Percentiles rank a stretch among this genome's conserved stretches.
These are phyloP conservation scores for Spathaspora gorwiae DNA, from an alignment of 805 yeast genomes.

Conservation along the genomic window DNA sequence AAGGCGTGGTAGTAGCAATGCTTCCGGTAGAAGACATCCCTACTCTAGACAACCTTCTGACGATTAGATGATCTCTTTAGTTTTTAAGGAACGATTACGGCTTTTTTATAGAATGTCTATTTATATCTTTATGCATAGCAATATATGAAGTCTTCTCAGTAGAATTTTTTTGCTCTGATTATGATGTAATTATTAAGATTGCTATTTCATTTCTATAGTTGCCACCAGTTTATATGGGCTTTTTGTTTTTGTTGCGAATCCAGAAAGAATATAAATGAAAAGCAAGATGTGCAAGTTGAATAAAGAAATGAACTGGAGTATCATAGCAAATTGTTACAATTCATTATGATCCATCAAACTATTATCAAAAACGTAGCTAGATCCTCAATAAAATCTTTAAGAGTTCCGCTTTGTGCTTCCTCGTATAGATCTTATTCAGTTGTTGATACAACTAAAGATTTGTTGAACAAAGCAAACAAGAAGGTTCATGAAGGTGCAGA, in stretches of 20 bases:
- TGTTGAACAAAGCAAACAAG: slow-evolving; percentile 13
- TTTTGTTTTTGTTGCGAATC: too few species aligned
- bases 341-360: slow-evolving; percentile 5
- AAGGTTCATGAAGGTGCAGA: slow-evolving; percentile 34
- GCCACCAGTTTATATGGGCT: too few species aligned
- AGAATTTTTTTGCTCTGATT: too few species aligned
- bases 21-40: slow-evolving; percentile 17
- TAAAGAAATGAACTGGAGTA: too few species aligned
- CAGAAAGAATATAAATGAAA: too few species aligned
- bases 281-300: too few species aligned
- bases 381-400: neutral
- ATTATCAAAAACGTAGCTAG: neutral
- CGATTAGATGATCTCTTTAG: neutral
- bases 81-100: too few species aligned
- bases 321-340: neutral
- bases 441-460: slow-evolving; percentile 32
- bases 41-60: slow-evolving; percentile 11
- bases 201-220: too few species aligned
- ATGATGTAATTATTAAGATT: too few species aligned
- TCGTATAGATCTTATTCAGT: slow-evolving; percentile 15
- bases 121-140: too few species aligned
- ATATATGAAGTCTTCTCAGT: too few species aligned
- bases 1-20: slow-evolving; percentile 6
- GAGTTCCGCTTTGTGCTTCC: neutral
- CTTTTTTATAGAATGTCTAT: too few species aligned